phyloP scores from a whole-genome alignment of 2,329 filamentous ascomycete genomes.

The Cladosporium velox region DNA sequence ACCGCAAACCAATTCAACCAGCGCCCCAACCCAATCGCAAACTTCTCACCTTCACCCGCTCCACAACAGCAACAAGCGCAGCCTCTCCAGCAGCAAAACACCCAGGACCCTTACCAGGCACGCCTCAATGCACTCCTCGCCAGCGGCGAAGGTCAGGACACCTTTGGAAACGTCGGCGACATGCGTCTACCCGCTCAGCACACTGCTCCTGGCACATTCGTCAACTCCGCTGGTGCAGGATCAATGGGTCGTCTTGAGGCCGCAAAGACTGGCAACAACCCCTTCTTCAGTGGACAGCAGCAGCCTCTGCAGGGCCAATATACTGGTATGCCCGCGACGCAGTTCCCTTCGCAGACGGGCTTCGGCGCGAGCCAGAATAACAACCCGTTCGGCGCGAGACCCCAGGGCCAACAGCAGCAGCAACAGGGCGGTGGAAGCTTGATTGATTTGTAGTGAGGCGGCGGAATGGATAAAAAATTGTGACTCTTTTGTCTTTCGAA shows the following conservation, averaged over 20 bases:
- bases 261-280: constrained; percentile 75
- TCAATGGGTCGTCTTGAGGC: constrained; percentile 66
- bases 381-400: constrained; percentile 61
- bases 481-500: not conserved
- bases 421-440: constrained; percentile 52
- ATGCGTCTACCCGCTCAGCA: constrained; percentile 94
- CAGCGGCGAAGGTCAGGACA: constrained; percentile 90
- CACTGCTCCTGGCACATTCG: constrained; percentile 91
- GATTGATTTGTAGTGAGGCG: constrained; percentile 54
- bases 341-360: constrained; percentile 53
- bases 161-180: constrained; percentile 95
- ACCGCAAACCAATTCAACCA: constrained; percentile 64
- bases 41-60: constrained; percentile 39
- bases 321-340: constrained; percentile 39
- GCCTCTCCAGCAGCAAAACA: constrained; percentile 30
- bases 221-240: constrained; percentile 91
- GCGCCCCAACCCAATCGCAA: constrained; percentile 49
- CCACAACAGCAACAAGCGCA: constrained; percentile 52
- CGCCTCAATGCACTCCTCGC: constrained; percentile 85
- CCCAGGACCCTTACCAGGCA: constrained; percentile 61
- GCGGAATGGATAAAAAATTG: not conserved
- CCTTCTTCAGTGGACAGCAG: constrained; percentile 72
- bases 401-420: constrained; percentile 41
- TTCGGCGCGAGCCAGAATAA: constrained; percentile 31
- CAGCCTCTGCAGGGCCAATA: constrained; percentile 34